Percentiles rank a stretch among this genome's conserved stretches.
These are phyloP conservation scores for Irpex lacteus DNA, from an alignment of 1,284 basidiomycete genomes.

Conservation along the genomic window DNA sequence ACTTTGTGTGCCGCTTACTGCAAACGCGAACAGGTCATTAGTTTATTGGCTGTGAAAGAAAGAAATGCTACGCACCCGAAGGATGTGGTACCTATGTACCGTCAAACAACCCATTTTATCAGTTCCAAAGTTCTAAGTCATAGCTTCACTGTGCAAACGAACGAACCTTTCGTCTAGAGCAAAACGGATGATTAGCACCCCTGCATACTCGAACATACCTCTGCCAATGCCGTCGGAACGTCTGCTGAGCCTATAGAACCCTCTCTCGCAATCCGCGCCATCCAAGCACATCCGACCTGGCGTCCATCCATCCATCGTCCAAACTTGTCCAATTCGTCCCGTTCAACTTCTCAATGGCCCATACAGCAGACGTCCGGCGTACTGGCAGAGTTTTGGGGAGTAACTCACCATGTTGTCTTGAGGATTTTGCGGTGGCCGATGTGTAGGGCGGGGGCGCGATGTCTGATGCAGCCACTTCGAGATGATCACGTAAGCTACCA, in stretches of 20 bases:
- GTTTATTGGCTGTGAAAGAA: background rate
- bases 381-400: conserved; percentile 17
- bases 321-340: conserved; percentile 24
- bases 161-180: conserved; percentile 75
- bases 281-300: conserved; percentile 28
- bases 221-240: conserved; percentile 21
- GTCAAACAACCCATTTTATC: conserved; percentile 20
- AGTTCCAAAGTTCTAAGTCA: conserved; percentile 13
- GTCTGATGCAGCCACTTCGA: background rate
- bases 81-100: conserved; percentile 79
- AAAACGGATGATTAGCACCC: conserved; percentile 27
- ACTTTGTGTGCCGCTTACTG: conserved; percentile 98
- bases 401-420: conserved; percentile 36
- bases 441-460: conserved; percentile 11
- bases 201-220: conserved; percentile 1
- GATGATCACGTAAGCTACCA: conserved; percentile 15
- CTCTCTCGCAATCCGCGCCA: conserved; percentile 7
- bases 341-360: conserved; percentile 18
- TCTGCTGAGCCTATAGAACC: conserved; percentile 8
- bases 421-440: conserved; percentile 31
- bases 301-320: conserved; percentile 29
- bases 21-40: conserved; percentile 9
- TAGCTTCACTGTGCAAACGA: conserved; percentile 7
- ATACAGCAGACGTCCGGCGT: conserved; percentile 16
- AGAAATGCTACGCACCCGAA: conserved; percentile 64